A percentile compares a stretch with the other conserved stretches of the same genome.
phyloP scores from a whole-genome alignment of 306 rosid genomes.

The Lagenaria siceraria region DNA sequence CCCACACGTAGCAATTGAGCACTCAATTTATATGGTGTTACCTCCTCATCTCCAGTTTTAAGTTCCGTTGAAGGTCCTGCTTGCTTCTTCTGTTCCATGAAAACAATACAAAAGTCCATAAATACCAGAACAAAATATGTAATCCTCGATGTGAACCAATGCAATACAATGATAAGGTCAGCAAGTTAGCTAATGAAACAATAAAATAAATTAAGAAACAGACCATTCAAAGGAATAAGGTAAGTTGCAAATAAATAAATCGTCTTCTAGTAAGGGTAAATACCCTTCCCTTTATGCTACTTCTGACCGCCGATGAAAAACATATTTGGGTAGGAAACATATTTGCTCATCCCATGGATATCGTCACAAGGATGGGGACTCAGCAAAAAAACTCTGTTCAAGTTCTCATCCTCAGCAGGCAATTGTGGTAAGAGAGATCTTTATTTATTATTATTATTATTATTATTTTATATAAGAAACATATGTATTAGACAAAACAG shows the following conservation, averaged over 20 bases:
- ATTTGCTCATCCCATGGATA: not conserved
- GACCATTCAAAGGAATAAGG: not conserved
- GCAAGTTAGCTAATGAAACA: not conserved
- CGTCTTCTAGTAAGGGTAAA: not conserved
- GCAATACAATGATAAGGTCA: not conserved
- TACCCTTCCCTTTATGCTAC: not conserved
- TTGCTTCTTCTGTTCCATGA: slow-evolving; percentile 43
- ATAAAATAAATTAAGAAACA: not conserved
- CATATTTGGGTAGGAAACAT: too few relatives aligned
- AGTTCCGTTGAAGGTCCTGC: slow-evolving; percentile 34
- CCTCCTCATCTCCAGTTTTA: slow-evolving; percentile 45
- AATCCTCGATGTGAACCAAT: not conserved
- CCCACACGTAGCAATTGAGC: not conserved
- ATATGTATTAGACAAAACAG: too few relatives aligned
- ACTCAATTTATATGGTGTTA: slow-evolving; percentile 12
- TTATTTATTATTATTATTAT: too few relatives aligned
- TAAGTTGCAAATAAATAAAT: not conserved
- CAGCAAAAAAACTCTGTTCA: too few relatives aligned
- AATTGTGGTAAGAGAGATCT: too few relatives aligned
- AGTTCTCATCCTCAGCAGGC: too few relatives aligned
- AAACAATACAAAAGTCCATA: not conserved
- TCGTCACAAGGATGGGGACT: not conserved
- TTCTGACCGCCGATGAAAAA: not conserved
- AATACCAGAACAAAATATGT: not conserved
- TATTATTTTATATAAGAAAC: too few relatives aligned